Evolutionary conservation across 2,329 filamentous ascomycete genomes (phyloP), one percentile per base, ranked within the genome.

Genomic region (Lecanicillium sp.): DNA sequence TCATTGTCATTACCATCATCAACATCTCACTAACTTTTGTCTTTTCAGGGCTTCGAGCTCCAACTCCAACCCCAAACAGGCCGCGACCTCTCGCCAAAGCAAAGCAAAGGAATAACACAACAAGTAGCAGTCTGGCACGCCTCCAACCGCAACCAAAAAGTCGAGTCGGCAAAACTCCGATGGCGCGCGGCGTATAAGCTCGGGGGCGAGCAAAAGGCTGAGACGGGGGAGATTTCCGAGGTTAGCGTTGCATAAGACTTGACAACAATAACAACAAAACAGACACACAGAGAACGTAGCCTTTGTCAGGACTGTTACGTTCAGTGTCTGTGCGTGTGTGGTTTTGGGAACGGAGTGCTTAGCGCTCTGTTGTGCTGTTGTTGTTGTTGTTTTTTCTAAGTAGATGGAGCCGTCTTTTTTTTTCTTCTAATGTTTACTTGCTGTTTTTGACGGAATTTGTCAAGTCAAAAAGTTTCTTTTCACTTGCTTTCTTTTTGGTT

Each of bases 111-210:
- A 19, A 80, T 98, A 37, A 84, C 79, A 27, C 92, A 96, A 62
- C 73, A 78, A 14, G 87, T 95, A 45, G 69, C 81, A 33, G 68
- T 96, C 18, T 75, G 66, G 63, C 78, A 86, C 49, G 80, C 87
- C 2, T 81, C 87, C 2, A 78, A 87, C 50, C 65, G 64, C 45
- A 70, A 48, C 17, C 62, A 77, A 31, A 85, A 83, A 54, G 92
- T 92, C 2, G 79, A 78, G 41, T 73, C 70, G n/a, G 80, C 94
- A 44, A 94, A 94, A 65, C 76, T 98, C 63, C 72, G 92, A 45
- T 98, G 89, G 85, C 85, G 86, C 51, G 78, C 85, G 18, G 78
- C 82, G 5, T 96, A 95, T 62, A 78, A 75, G 52, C 58, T 92
- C 11, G 83, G 76, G 3, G 70, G 63, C 3, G 75, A 80, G 53